These are phyloP conservation scores for Kazachstania bromeliacearum DNA, from an alignment of 805 yeast species.

Conservation along the genomic window DNA sequence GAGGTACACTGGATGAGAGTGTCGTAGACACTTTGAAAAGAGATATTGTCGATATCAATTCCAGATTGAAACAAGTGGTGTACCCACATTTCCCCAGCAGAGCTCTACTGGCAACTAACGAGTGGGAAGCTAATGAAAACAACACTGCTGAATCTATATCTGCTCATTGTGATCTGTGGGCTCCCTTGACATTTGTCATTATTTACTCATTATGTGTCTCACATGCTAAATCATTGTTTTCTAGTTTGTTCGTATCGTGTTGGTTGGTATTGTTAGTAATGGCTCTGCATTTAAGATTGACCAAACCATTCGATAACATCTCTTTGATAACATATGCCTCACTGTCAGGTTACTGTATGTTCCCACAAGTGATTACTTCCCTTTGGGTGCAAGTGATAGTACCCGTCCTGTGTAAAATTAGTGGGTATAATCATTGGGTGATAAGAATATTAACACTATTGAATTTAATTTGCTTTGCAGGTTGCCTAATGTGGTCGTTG, in stretches of 20 bases:
- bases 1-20: constrained; percentile 30
- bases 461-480: not conserved
- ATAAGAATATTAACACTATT: constrained; percentile 1
- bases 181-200: constrained; percentile 27
- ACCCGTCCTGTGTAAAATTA: constrained; percentile 13
- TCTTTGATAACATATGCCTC: constrained; percentile 27
- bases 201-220: constrained; percentile 26
- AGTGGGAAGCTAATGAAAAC: constrained; percentile 1
- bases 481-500: constrained; percentile 1
- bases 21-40: constrained; percentile 23
- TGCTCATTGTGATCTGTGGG: constrained; percentile 28
- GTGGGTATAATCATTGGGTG: constrained; percentile 4
- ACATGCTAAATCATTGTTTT: constrained; percentile 23
- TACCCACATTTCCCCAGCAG: constrained; percentile 26
- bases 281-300: constrained; percentile 25
- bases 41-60: constrained; percentile 25
- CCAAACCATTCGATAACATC: constrained; percentile 17
- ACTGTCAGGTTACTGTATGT: constrained; percentile 27
- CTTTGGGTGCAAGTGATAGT: constrained; percentile 17
- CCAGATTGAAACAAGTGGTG: constrained; percentile 26
- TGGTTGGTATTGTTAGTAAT: constrained; percentile 24
- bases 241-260: constrained; percentile 25
- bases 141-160: constrained; percentile 7
- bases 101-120: constrained; percentile 4
- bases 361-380: constrained; percentile 26